Conservation (phyloP, 2,329 filamentous ascomycete species). For the Leptosphaerulina australis region DNA sequence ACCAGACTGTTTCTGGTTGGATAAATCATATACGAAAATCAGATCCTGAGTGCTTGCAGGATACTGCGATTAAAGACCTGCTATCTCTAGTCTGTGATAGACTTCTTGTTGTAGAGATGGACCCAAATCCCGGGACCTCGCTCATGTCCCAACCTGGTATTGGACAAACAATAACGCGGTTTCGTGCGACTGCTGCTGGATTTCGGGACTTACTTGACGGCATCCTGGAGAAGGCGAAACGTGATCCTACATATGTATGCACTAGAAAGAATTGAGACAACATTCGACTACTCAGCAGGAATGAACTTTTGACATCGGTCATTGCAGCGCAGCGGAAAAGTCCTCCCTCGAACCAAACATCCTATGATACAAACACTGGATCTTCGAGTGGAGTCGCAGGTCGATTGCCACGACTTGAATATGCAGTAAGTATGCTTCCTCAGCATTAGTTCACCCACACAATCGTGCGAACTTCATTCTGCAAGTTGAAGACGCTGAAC, state of each 20-base stretch:
- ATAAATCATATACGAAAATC: background rate
- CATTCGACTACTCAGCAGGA: too few species aligned
- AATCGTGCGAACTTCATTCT: too few species aligned
- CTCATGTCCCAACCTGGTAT: background rate
- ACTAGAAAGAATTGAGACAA: slow-evolving; percentile 8
- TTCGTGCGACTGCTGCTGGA: slow-evolving; percentile 1
- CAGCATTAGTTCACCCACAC: too few species aligned
- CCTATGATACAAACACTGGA: too few species aligned
- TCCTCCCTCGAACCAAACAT: too few species aligned
- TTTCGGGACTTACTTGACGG: slow-evolving; percentile 18
- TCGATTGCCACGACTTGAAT: too few species aligned
- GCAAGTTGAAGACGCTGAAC: too few species aligned
- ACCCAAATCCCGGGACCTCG: background rate
- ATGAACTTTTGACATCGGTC: too few species aligned
- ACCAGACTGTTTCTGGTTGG: background rate
- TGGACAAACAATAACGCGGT: background rate
- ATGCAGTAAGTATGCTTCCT: too few species aligned
- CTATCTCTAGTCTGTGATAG: background rate
- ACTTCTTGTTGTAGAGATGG: background rate
- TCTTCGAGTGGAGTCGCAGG: too few species aligned
- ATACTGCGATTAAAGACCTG: background rate
- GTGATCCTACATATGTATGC: slow-evolving; percentile 3
- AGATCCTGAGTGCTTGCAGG: background rate
- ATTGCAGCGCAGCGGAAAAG: too few species aligned
- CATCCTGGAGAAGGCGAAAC: slow-evolving; percentile 5